Base-by-base conservation (phyloP, 345 rosid genomes). In the Gossypium raimondii region DNA sequence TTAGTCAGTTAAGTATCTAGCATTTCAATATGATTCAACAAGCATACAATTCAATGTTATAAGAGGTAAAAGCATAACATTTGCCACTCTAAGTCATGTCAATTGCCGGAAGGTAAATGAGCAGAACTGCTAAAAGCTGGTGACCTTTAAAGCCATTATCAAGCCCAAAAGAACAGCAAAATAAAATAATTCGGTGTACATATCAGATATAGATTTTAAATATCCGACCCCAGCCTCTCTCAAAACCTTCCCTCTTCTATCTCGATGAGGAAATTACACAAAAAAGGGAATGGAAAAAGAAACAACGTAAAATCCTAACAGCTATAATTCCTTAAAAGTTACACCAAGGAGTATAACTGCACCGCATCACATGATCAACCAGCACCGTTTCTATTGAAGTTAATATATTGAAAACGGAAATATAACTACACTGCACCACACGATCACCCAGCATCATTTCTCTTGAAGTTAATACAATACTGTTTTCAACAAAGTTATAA, bases 11-110 rank as follows among this genome's bases (percentile, higher is more conserved):
- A 67, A 67, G 56, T 11, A 45, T 44, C 13, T 66, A 44, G 34
- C 10, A 43, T 43, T 65, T 45, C n/a, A 67, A 18, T 67, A 67
- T 47, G 72, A 47, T 67, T 67, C 56, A 67, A 48, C 20, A 47
- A 67, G 56, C 47, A 77, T 13, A 10, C 56, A 47, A 43, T 24
- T 57, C 57, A 72, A 55, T 18, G 34, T 47, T 51, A 34, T 27
- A n/a, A 43, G 52, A 43, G 34, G n/a, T 27, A 27, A 60, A 60
- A 27, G 29, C 44, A 27, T 13, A 11, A 6, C 7, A 29, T 60
- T 60, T 60, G n/a, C 29, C 18, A 60, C 17, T 60, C 10, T 20
- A 2, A 43, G 43, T 60, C 10, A 27, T 3, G 43, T 6, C 65
- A 60, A 27, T 60, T 14, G n/a, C 44, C 11, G 5, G 43, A 59